Base-by-base conservation (phyloP, 176 grass and related monocot species). In the Zoysia pacifica region DNA sequence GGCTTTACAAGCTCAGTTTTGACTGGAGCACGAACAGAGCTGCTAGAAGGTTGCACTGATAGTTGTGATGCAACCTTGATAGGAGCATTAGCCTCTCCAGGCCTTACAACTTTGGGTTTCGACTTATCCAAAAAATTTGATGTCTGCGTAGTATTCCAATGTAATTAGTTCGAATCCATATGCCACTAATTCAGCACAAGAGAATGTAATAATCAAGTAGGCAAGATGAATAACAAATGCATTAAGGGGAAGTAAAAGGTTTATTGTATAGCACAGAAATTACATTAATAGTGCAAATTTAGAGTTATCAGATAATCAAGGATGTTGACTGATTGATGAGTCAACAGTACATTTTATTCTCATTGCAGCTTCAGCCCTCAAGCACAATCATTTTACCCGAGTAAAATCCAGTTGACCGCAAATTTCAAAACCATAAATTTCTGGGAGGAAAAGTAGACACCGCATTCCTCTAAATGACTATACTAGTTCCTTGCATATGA, bases 91-190 rank as follows among this genome's bases (percentile, higher is more conserved):
- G 69, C 69, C 65, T 90, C 88, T 75, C 79, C 91, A 74, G 40
- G 51, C 66, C 88, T 93, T 86, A 86, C 67, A 70, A 44, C 79
- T 90, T 90, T 93, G 19, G 64, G 39, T 86, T 88, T 93, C 53
- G 74, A 72, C 73, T 88, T 93, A 76, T 93, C 91, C 7, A 80
- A 76, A 46, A 76, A 80, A 85, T 46, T 78, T 55, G 69, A 86
- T 83, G 74, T 75, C 88, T 90, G 82, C 38, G 63, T 13, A 80
- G 40, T 50, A 37, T 76, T 76, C 19, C 11, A 5, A 71, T 9
- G 4, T n/a, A 76, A 78, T 74, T 82, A 88, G 73, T 37, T 10
- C 47, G 74, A 87, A 77, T 9, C 6, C 54, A 81, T 42, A 81
- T 68, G 18, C 36, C 15, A n/a, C 8, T 35, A 67, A 14, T 67